Evolutionary conservation across 257 asterid species (phyloP), one percentile per base, ranked within the genome.

Genomic region (Avicennia marina): DNA sequence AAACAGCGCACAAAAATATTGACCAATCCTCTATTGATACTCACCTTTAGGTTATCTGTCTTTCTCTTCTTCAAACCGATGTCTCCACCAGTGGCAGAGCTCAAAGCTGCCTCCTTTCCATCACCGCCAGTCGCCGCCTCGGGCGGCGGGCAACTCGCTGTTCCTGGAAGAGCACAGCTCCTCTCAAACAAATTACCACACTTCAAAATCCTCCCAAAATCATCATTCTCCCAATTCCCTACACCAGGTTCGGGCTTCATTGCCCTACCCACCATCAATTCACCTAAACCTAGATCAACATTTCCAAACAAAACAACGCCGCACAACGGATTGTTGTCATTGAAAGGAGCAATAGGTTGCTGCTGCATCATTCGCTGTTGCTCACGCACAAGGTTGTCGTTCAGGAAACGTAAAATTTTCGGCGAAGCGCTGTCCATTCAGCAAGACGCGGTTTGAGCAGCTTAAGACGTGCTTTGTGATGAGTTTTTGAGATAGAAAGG

Each of bases 111-210:
- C 81, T 90, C 81, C 70, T 86, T 64, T 77, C 42, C 78, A 79
- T 45, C 53, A 66, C 71, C 55, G 68, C 59, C 54, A 16, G 74
- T 75, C 1, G 72, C 70, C 11, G 66, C 81, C 61, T 68, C 66
- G 6, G 67, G 64, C 16, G 83, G 81, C 2, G 89, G 94, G 69
- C 87, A 79, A 63, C 89, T 81, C 8, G 60, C 33, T 6, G 89
- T 87, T 46, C 93, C 65, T 0, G 94, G 74, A 56, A 80, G 10
- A 7, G 13, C 62, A 36, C 13, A 36, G 13, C 3, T 36, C 10
- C 13, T 36, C 10, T 11, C 41, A 11, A 36, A 11, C 41, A 2
- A 8, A 36, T 36, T 36, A 4, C 41, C 41, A 12, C 10, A 36
- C 10, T 11, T 11, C 3, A 11, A 12, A 36, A 36, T 36, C 41